These are phyloP conservation scores for Juncus inflexus DNA, from an alignment of 176 grass and related monocot species.

Conservation along the genomic window DNA sequence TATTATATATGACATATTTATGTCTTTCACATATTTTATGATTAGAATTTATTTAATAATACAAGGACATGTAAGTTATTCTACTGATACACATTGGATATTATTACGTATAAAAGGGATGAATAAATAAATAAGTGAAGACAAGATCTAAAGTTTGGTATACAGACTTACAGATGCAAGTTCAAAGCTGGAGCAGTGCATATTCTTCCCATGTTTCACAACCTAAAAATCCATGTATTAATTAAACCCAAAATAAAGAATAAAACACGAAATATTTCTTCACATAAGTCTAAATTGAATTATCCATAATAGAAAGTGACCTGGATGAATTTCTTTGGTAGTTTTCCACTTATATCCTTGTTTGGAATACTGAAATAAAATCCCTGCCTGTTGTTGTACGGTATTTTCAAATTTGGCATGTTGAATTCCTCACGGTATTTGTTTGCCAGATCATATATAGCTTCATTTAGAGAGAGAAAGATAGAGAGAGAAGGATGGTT, in stretches of 20 bases:
- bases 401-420: slow-evolving; percentile 85
- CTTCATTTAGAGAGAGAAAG: slow-evolving; percentile 26
- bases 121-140: no score
- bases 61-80: slow-evolving; percentile 8
- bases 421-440: slow-evolving; percentile 80
- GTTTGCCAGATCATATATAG: slow-evolving; percentile 67
- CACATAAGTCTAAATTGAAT: slow-evolving; percentile 29
- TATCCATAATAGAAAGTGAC: slow-evolving; percentile 39
- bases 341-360: slow-evolving; percentile 68
- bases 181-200: slow-evolving; percentile 96
- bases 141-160: not conserved
- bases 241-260: not conserved
- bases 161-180: slow-evolving; percentile 76
- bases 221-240: slow-evolving; percentile 45
- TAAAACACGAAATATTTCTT: slow-evolving; percentile 21
- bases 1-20: slow-evolving; percentile 4
- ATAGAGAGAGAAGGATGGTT: not conserved
- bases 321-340: slow-evolving; percentile 89
- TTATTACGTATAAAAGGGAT: no score
- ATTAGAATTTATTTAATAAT: slow-evolving; percentile 2
- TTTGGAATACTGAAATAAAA: slow-evolving; percentile 93
- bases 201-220: slow-evolving; percentile 89
- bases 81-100: no score
- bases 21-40: not conserved
- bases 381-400: slow-evolving; percentile 70